Base-by-base conservation (phyloP, 208 protist genomes). In the Trypanosoma avium region DNA sequence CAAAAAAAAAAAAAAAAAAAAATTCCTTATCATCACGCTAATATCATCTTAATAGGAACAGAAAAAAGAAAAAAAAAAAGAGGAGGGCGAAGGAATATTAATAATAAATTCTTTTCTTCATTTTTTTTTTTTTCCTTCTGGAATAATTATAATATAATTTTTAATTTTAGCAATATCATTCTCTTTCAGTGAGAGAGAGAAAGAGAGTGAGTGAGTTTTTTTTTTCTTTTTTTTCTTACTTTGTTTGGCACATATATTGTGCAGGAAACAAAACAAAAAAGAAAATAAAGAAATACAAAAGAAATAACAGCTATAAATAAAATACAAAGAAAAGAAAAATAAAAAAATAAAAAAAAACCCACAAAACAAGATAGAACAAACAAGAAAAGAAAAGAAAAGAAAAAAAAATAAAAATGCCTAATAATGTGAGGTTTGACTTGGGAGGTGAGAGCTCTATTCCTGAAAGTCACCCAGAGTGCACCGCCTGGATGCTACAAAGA, bases 401-500 rank as follows among this genome's bases (percentile, higher is more conserved):
- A 27, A 55, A 30, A 17, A 8, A 21, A 53, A 33, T 21, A 33
- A 30, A 3, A 8, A 50, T 42, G 27, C 24, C 26, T 21, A 17
- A 30, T 38, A 19, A 26, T 40, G 59, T 67, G 43, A 61, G 47
- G 36, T 70, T 61, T 56, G 46, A 74, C 8, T 12, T 71, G 22
- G 48, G 21, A 1, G 47, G 54, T 17, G 46, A 61, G 5, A 19
- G 40, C 24, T 27, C 67, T 22, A 71, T 79, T 17, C 61, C 83
- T 3, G 88, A 93, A 74, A 83, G 86, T 13, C 88, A 93, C 66
- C 73, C 78, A 13, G 84, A 96, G 62, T 96, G 88, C 64, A 75
- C 80, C 68, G 50, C 65, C 46, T 96, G 91, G 88, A 59, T 96
- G 50, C 61, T 88, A 52, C 70, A 67, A 32, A 79, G 79, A 19